These are phyloP conservation scores for Xanthoconium separans DNA, from an alignment of 1,284 basidiomycete genomes.

Conservation along the genomic window DNA sequence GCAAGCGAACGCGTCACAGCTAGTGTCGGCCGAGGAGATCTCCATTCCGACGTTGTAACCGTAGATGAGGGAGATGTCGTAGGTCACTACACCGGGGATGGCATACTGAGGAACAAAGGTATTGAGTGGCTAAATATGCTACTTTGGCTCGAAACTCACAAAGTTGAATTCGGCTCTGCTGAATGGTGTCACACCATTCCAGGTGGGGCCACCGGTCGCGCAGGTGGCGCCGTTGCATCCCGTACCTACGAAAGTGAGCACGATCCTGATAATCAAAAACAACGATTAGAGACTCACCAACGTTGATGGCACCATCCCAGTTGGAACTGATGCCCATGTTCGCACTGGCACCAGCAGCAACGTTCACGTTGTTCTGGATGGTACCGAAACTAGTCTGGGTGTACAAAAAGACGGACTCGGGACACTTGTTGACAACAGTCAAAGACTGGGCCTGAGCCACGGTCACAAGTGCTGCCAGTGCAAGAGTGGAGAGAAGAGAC, in stretches of 20 bases:
- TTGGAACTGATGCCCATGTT: slow-evolving; percentile 34
- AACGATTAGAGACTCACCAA: slow-evolving; percentile 20
- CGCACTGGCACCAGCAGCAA: slow-evolving; percentile 21
- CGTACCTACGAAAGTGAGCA: slow-evolving; percentile 26
- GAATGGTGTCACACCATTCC: slow-evolving; percentile 33
- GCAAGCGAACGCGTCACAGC: slow-evolving; percentile 32
- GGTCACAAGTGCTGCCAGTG: slow-evolving; percentile 19
- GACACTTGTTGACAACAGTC: slow-evolving; percentile 30
- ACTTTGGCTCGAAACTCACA: slow-evolving; percentile 2
- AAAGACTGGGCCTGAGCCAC: slow-evolving; percentile 30
- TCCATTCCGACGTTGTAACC: slow-evolving; percentile 39
- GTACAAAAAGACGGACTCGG: slow-evolving; percentile 30
- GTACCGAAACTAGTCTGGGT: slow-evolving; percentile 31
- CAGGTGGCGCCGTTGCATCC: slow-evolving; percentile 30
- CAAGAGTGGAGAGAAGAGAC: slow-evolving; percentile 19
- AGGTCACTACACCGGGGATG: slow-evolving; percentile 34
- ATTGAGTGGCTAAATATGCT: background rate
- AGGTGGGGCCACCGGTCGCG: slow-evolving; percentile 33
- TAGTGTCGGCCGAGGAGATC: slow-evolving; percentile 30
- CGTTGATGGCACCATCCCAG: slow-evolving; percentile 36
- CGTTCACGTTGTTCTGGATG: slow-evolving; percentile 27
- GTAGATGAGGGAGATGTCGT: slow-evolving; percentile 38
- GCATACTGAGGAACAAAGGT: slow-evolving; percentile 17
- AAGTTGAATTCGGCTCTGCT: slow-evolving; percentile 35
- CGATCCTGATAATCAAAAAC: background rate